Evolutionary conservation across 2,329 filamentous ascomycete genomes (phyloP), one percentile per base, ranked within the genome.

Genomic region (Aspergillus persii): DNA sequence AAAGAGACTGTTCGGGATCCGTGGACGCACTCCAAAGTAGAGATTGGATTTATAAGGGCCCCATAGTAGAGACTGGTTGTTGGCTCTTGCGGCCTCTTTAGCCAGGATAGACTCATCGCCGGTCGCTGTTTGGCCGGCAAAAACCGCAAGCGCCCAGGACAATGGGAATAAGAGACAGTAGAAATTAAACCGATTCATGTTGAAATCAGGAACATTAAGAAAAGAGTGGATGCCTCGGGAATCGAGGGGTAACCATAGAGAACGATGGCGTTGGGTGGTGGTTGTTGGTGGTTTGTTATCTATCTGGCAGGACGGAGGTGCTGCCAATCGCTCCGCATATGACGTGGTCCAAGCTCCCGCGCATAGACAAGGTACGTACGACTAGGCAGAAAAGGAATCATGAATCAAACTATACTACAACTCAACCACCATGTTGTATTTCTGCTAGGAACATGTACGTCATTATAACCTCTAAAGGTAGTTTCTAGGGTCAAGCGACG

Each of bases 41-140:
- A 98, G 77, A 71, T 97, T 97, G 0, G 94, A 90, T 67, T 91
- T 86, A 79, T 98, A 99, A 1, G 95, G 92, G 0, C 95, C 95
- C 95, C 95, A 99, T 80, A 98, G 83, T 68, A 99, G 82, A 70
- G 89, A 94, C 71, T 96, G 84, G 76, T 98, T 96, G 66, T 80
- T 84, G 27, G 81, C 79, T 69, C 69, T 74, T 29, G 73, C 73
- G 50, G 77, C 69, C 66, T 81, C 79, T 60, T 73, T 72, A 58
- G 69, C 70, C 59, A 76, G 63, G 53, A 71, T 54, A 27, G 75
- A 72, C 33, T 70, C 68, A 68, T 77, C 72, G 55, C 70, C 66
- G 39, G 63, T 53, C 36, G 67, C 56, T 55, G 68, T 68, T 61
- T 64, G 61, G 51, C 50, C 64, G 44, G 71, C 71, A 61, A 68